Conservation (phyloP, 208 protist species). For the Crithidia sp. region DNA sequence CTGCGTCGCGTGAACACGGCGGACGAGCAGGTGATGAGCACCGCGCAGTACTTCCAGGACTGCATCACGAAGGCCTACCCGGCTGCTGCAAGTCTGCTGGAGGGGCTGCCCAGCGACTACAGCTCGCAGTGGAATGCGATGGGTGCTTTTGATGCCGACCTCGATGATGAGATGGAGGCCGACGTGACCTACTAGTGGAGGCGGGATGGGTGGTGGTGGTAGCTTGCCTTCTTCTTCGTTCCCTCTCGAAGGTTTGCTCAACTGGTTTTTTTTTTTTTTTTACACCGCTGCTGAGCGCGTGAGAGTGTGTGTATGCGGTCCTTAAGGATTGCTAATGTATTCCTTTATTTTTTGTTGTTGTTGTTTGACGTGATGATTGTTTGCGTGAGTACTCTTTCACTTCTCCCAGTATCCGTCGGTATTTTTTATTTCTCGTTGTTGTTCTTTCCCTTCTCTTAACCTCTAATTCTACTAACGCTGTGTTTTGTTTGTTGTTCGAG, state of each 20-base stretch:
- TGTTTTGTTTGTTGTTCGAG: background rate
- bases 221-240: background rate
- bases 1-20: constrained; percentile 64
- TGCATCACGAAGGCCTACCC: constrained; percentile 60
- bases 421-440: constrained; percentile 3
- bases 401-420: background rate
- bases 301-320: too few relatives aligned
- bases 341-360: too few relatives aligned
- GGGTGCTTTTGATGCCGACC: constrained; percentile 85
- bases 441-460: background rate
- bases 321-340: too few relatives aligned
- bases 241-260: background rate
- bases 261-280: constrained; percentile 22
- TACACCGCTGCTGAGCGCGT: background rate
- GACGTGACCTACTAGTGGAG: constrained; percentile 66
- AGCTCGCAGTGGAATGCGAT: constrained; percentile 71
- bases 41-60: constrained; percentile 83
- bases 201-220: background rate
- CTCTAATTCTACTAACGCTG: constrained; percentile 8
- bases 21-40: constrained; percentile 85
- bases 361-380: too few relatives aligned
- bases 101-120: constrained; percentile 49
- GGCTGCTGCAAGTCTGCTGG: constrained; percentile 26
- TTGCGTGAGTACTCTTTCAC: too few relatives aligned
- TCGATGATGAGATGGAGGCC: constrained; percentile 87